A percentile compares a stretch with the other conserved stretches of the same genome.
These are phyloP conservation scores for Apiospora kogelbergensis DNA, from an alignment of 2,329 filamentous ascomycete species.

Conservation along the genomic window DNA sequence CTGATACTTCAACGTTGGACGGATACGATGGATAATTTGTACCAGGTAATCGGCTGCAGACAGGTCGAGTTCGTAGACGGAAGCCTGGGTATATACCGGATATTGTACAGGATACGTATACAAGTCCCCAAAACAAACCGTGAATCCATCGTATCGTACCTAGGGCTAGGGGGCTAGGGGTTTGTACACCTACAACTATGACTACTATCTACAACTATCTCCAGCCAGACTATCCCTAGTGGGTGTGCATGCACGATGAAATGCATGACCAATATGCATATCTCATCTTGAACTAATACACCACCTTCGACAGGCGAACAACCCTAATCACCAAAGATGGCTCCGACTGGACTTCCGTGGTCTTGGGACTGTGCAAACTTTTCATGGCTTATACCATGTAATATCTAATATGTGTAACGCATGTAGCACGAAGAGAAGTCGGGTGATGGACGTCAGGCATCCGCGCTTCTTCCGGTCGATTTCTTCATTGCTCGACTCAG, in stretches of 20 bases:
- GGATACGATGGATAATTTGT: neutral
- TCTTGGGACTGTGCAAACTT: slow-evolving; percentile 4
- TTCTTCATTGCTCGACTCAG: neutral
- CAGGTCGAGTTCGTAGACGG: too few relatives aligned
- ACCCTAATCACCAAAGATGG: neutral
- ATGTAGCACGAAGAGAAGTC: neutral
- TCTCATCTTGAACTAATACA: neutral
- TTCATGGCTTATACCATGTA: neutral
- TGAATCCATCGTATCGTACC: too few relatives aligned
- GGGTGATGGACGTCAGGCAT: neutral
- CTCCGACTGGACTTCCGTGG: neutral
- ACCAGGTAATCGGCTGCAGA: neutral
- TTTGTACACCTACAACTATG: too few relatives aligned
- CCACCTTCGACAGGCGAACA: neutral
- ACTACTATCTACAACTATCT: neutral
- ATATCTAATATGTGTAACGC: too few relatives aligned
- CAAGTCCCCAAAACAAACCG: too few relatives aligned
- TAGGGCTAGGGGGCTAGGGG: too few relatives aligned
- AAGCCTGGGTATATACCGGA: neutral
- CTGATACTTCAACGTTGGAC: neutral
- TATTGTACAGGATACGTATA: too few relatives aligned
- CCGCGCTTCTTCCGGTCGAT: neutral
- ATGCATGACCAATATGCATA: slow-evolving; percentile 4
- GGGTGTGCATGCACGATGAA: neutral
- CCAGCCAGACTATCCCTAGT: neutral